Evolutionary conservation across 768 basidiomycete genomes (phyloP).

Genomic region (Mycena venus): DNA sequence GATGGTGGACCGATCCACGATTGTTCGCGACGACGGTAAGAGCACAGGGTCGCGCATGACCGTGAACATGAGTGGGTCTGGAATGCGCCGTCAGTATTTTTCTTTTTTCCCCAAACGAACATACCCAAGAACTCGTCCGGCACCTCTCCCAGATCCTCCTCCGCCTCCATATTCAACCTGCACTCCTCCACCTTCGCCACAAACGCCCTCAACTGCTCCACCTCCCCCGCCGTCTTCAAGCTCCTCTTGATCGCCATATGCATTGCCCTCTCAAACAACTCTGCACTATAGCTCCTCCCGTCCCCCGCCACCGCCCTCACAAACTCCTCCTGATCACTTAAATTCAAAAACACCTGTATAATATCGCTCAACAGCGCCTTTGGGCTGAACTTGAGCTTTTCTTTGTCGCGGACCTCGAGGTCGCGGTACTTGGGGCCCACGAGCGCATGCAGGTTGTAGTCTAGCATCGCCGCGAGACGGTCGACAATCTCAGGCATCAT

Average conservation of each 20-base stretch:
- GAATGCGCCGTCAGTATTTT: background rate
- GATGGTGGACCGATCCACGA: slow-evolving; percentile 92
- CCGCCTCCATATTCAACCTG: slow-evolving; percentile 84
- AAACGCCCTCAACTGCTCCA: slow-evolving; percentile 77
- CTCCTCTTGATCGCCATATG: slow-evolving; percentile 69
- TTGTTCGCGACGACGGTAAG: slow-evolving; percentile 83
- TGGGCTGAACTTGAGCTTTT: slow-evolving; percentile 92
- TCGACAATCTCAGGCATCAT: slow-evolving; percentile 98
- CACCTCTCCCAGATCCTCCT: slow-evolving; percentile 92
- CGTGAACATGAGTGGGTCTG: slow-evolving; percentile 92
- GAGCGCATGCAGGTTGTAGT: slow-evolving; percentile 92
- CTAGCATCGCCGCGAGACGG: slow-evolving; percentile 94
- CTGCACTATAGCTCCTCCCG: slow-evolving; percentile 90
- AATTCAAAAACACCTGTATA: slow-evolving; percentile 90
- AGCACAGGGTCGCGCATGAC: slow-evolving; percentile 97
- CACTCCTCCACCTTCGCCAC: slow-evolving; percentile 87
- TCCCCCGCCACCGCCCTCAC: slow-evolving; percentile 92
- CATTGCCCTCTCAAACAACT: slow-evolving; percentile 85
- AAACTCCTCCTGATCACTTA: slow-evolving; percentile 85
- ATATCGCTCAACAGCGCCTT: slow-evolving; percentile 87
- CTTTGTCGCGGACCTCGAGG: slow-evolving; percentile 85
- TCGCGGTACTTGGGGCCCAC: slow-evolving; percentile 92
- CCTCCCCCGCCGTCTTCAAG: slow-evolving; percentile 84
- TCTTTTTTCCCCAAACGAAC: slow-evolving; percentile 30
- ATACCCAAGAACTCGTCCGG: slow-evolving; percentile 96